These are phyloP conservation scores for Cutaneotrichosporon spelunceum DNA, from an alignment of 1,284 basidiomycete species.

Conservation along the genomic window DNA sequence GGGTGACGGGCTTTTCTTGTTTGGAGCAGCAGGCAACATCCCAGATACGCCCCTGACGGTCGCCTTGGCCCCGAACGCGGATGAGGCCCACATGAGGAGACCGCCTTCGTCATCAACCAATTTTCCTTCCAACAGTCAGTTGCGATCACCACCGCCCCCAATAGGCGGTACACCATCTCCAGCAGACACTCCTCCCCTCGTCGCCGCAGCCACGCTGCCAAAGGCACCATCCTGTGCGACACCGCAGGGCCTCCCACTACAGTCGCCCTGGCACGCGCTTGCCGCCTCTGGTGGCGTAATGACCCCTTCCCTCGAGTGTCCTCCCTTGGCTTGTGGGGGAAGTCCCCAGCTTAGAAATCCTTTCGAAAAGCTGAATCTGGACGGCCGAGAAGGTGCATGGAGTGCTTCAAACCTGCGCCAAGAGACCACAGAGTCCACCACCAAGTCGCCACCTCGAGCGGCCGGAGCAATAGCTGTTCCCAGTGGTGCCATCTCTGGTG, in stretches of 20 bases:
- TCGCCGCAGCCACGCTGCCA: neutral
- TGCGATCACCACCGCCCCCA: slow-evolving; percentile 1
- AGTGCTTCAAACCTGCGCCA: slow-evolving; percentile 35
- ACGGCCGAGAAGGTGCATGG: slow-evolving; percentile 42
- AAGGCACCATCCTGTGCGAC: neutral
- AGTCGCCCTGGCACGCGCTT: slow-evolving; percentile 48
- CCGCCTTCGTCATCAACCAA: slow-evolving; percentile 1
- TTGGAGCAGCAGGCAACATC: neutral
- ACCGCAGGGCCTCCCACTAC: neutral
- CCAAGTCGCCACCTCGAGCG: neutral
- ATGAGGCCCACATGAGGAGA: neutral
- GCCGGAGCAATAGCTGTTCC: neutral
- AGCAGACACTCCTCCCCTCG: neutral
- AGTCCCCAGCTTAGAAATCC: slow-evolving; percentile 50
- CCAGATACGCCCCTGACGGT: neutral
- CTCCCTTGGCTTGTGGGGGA: slow-evolving; percentile 24
- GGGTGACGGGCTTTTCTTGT: neutral
- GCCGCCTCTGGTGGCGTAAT: slow-evolving; percentile 50
- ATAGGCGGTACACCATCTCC: slow-evolving; percentile 1
- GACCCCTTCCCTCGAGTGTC: slow-evolving; percentile 45
- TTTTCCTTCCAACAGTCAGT: neutral
- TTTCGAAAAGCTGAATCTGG: slow-evolving; percentile 49
- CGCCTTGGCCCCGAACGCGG: neutral
- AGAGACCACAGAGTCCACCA: slow-evolving; percentile 5
- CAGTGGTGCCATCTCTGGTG: slow-evolving; percentile 1